phyloP scores from a whole-genome alignment of 2,329 filamentous ascomycete species.

The Colletotrichum acutatum region DNA sequence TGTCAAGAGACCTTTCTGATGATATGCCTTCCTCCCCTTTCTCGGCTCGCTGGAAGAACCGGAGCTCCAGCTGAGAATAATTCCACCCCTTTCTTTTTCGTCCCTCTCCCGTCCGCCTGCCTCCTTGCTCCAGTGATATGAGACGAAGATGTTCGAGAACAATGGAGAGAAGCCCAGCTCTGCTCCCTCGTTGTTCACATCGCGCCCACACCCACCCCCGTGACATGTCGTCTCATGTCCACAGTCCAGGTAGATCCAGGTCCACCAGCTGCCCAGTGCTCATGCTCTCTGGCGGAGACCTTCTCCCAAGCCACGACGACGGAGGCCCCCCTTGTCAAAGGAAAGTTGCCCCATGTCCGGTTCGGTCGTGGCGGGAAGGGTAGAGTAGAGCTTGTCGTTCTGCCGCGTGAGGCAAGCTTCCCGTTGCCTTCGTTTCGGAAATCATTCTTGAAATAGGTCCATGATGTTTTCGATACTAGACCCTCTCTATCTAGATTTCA shows the following conservation, averaged over 20 bases:
- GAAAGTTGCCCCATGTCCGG: too few relatives aligned
- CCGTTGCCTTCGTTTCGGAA: slow-evolving; percentile 23
- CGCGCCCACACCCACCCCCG: background rate
- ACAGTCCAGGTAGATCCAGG: slow-evolving; percentile 15
- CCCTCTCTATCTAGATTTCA: background rate
- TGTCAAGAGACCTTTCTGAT: background rate
- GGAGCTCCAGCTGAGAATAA: background rate
- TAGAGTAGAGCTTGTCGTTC: background rate
- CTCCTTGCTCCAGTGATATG: background rate
- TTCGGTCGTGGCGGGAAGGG: background rate
- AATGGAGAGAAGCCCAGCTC: slow-evolving; percentile 3
- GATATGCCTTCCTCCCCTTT: background rate
- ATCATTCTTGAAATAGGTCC: slow-evolving; percentile 13
- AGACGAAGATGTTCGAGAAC: slow-evolving; percentile 27
- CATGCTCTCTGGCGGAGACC: slow-evolving; percentile 9
- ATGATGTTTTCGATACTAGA: background rate
- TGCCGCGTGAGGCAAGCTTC: background rate
- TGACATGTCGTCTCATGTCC: slow-evolving; percentile 29
- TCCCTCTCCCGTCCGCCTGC: background rate
- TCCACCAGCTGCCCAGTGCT: slow-evolving; percentile 25
- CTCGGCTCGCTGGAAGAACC: background rate
- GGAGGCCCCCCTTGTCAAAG: background rate
- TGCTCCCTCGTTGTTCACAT: background rate
- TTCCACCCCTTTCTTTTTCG: background rate
- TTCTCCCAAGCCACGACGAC: background rate